A percentile compares a stretch with the other conserved stretches of the same genome.
phyloP scores from a whole-genome alignment of 176 grass and related monocot species.

The Raddia guianensis region DNA sequence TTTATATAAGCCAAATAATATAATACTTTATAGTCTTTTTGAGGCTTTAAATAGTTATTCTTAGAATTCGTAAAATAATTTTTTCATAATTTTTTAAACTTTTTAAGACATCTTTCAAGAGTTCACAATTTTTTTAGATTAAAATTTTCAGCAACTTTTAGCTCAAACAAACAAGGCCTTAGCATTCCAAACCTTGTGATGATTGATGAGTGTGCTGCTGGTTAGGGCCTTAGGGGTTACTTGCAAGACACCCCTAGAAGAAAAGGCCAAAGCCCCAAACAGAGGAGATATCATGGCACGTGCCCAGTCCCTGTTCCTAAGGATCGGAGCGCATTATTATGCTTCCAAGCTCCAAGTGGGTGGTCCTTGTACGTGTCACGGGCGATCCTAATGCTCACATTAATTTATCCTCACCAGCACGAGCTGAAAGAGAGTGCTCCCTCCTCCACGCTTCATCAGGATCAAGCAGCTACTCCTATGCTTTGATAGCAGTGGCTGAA shows the following conservation, averaged over 20 bases:
- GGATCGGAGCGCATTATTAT: not conserved
- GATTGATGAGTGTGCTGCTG: too few relatives aligned
- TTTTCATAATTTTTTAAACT: too few relatives aligned
- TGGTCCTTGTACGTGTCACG: constrained; percentile 20
- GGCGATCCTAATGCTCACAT: not conserved
- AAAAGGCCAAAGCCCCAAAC: not conserved
- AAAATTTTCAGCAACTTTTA: too few relatives aligned
- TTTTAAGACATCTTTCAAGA: too few relatives aligned
- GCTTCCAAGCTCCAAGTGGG: not conserved
- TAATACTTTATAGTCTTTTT: too few relatives aligned
- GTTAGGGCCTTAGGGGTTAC: not conserved
- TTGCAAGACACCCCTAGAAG: constrained; percentile 31
- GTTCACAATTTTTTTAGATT: too few relatives aligned
- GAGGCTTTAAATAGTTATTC: too few relatives aligned
- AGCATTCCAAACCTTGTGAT: too few relatives aligned
- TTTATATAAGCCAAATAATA: too few relatives aligned
- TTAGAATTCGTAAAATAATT: too few relatives aligned
- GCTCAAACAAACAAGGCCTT: too few relatives aligned
- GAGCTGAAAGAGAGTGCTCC: not conserved
- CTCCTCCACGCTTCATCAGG: not conserved
- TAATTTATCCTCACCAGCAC: not conserved
- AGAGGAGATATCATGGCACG: constrained; percentile 1
- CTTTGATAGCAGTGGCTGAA: not conserved
- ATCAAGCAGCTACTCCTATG: not conserved
- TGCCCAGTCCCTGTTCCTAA: not conserved